These are phyloP conservation scores for Calocybe gambosa DNA, from an alignment of 1,284 basidiomycete species.

Conservation along the genomic window DNA sequence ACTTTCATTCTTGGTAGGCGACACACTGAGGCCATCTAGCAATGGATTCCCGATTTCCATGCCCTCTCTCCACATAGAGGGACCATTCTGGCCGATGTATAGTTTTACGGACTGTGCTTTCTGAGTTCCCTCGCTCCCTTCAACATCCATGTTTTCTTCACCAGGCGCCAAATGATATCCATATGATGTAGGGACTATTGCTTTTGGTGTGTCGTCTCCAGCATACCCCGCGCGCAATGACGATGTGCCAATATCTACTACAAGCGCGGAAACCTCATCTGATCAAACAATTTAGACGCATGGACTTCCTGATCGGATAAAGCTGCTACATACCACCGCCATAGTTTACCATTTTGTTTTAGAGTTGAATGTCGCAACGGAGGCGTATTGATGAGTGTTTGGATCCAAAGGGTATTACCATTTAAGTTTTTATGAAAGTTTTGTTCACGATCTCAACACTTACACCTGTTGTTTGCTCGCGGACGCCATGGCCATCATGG, in stretches of 20 bases:
- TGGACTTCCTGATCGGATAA: not conserved
- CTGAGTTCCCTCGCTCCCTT: constrained; percentile 20
- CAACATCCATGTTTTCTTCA: constrained; percentile 58
- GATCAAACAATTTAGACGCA: constrained; percentile 2
- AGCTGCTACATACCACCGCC: constrained; percentile 51
- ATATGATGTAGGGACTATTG: constrained; percentile 86
- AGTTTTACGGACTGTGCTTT: constrained; percentile 55
- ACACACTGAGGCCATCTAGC: constrained; percentile 80
- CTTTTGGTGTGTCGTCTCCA: constrained; percentile 94
- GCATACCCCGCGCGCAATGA: constrained; percentile 93
- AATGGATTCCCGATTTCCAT: constrained; percentile 88
- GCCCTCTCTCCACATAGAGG: constrained; percentile 84
- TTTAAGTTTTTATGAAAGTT: constrained; percentile 14
- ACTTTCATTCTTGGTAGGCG: not conserved
- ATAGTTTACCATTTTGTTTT: constrained; percentile 55
- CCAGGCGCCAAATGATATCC: constrained; percentile 59
- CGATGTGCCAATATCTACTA: constrained; percentile 90
- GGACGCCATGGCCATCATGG: constrained; percentile 31
- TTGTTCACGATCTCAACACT: no score
- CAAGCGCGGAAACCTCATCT: constrained; percentile 95
- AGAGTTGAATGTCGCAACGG: not conserved
- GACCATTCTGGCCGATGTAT: constrained; percentile 87
- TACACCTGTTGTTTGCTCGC: not conserved
- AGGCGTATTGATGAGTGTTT: constrained; percentile 21
- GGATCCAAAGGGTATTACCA: constrained; percentile 12